These are phyloP conservation scores for Entrophospora sp. DNA, from an alignment of 192 early-diverging fungal genomes.

Conservation along the genomic window DNA sequence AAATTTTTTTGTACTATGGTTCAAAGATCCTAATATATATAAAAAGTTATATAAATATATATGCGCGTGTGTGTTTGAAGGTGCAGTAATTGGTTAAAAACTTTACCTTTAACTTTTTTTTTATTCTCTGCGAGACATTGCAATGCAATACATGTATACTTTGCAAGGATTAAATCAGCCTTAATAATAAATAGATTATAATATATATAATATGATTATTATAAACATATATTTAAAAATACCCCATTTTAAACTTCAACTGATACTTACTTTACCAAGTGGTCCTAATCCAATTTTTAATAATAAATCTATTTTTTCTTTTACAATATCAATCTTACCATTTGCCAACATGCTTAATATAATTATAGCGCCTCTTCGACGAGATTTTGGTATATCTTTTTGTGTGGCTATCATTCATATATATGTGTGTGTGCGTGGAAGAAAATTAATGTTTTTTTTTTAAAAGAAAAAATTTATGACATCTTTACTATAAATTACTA, in stretches of 20 bases:
- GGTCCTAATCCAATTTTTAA: conserved; percentile 77
- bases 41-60: neutral
- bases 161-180: conserved; percentile 74
- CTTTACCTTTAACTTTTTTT: conserved; percentile 55
- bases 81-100: conserved; percentile 31
- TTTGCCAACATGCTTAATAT: conserved; percentile 92
- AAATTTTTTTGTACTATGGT: conserved; percentile 30
- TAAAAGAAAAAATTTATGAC: too few species aligned
- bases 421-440: too few species aligned
- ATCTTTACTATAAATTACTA: neutral
- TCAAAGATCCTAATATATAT: neutral
- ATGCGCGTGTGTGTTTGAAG: neutral
- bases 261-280: conserved; percentile 54
- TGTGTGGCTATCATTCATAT: conserved; percentile 31
- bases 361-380: conserved; percentile 84
- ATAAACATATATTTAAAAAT: too few species aligned
- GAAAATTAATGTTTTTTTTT: too few species aligned
- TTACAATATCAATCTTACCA: conserved; percentile 69
- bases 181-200: too few species aligned
- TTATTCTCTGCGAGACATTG: conserved; percentile 64
- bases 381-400: conserved; percentile 53
- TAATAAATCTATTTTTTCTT: conserved; percentile 78
- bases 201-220: too few species aligned
- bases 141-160: conserved; percentile 87
- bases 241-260: too few species aligned